Base-by-base conservation (phyloP, 176 grass and related monocot genomes). In the Saccharum officinarum region DNA sequence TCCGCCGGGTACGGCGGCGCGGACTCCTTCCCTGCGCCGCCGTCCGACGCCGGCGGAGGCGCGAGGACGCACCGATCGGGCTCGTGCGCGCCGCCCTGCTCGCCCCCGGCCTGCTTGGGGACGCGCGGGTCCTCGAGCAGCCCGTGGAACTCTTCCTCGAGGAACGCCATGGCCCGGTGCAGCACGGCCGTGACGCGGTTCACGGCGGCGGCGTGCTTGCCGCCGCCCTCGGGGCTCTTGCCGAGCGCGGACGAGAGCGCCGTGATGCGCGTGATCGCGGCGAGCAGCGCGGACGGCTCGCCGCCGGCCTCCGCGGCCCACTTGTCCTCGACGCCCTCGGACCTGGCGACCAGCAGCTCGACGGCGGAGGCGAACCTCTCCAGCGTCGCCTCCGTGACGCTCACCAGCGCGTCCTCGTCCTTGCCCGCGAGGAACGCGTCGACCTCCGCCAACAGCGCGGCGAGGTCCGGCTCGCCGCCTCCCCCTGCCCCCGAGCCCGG, bases 81-180 rank as follows among this genome's bases (percentile, higher is more conserved):
- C 10, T 99, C 92, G 8, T 87, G 88, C 30, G 0, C 49, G 49
- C 23, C 57, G 15, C 16, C 15, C 4, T 40, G 79, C 67, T 89
- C 88, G 23, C 10, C 25, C 26, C 8, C 12, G 0, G 15, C 13
- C 3, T 37, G 3, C 77, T 75, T 87, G 76, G 83, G 55, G 18
- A 46, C 62, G 18, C 80, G 59, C 20, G 91, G 82, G 59, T 87
- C 80, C 2, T 94, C 89, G 17, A 99, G 90, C 44, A 93, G 83
- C 6, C 44, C 68, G 52, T 89, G 86, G 82, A 94, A 94, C 80
- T 99, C 92, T 15, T 94, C 88, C 85, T 96, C 97, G 12, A 99
- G 94, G 90, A 99, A 99, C 36, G 88, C 89, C 97, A 99, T 99
- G 28, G 92, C 78, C 1, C 79, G 90, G 61, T 96, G 94, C 37